These are phyloP conservation scores for Cordyceps fumosorosea DNA, from an alignment of 2,329 filamentous ascomycete species.

Conservation along the genomic window DNA sequence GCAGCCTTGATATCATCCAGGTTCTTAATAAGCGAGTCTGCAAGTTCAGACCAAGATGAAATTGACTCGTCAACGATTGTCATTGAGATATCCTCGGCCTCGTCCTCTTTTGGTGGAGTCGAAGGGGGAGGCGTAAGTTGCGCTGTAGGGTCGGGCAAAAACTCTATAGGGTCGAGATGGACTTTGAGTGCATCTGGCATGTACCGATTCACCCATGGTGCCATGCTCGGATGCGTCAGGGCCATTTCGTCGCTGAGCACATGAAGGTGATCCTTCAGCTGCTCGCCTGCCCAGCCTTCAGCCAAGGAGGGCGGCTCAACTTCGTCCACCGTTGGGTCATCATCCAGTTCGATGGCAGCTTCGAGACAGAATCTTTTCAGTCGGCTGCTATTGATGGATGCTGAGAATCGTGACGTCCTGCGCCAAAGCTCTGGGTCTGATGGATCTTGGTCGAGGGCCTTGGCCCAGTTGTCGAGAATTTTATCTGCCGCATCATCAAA, in stretches of 20 bases:
- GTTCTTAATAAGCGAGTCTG: not conserved
- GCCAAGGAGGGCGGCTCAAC: conserved; percentile 57
- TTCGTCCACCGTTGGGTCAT: conserved; percentile 56
- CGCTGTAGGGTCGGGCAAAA: conserved; percentile 48
- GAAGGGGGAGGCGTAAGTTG: conserved; percentile 27
- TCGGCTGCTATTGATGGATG: conserved; percentile 49
- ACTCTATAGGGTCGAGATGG: conserved; percentile 55
- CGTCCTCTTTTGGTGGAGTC: conserved; percentile 9
- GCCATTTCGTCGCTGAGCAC: conserved; percentile 50
- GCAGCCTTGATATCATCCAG: not conserved
- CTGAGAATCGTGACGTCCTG: conserved; percentile 50
- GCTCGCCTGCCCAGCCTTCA: conserved; percentile 56
- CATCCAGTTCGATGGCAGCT: conserved; percentile 60
- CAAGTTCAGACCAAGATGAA: conserved; percentile 6
- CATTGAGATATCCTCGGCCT: not conserved
- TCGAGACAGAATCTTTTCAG: conserved; percentile 58
- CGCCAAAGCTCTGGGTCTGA: conserved; percentile 63
- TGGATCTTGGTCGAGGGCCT: conserved; percentile 57
- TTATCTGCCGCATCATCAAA: conserved; percentile 30
- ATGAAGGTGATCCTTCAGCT: conserved; percentile 49
- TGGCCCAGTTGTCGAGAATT: conserved; percentile 50
- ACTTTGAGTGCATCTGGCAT: conserved; percentile 46
- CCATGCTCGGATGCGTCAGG: conserved; percentile 54
- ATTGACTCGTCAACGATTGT: not conserved
- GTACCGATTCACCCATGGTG: conserved; percentile 45